Evolutionary conservation across 306 rosid genomes (phyloP), one percentile per base, ranked within the genome.

Genomic region (Sicyos baderoa): DNA sequence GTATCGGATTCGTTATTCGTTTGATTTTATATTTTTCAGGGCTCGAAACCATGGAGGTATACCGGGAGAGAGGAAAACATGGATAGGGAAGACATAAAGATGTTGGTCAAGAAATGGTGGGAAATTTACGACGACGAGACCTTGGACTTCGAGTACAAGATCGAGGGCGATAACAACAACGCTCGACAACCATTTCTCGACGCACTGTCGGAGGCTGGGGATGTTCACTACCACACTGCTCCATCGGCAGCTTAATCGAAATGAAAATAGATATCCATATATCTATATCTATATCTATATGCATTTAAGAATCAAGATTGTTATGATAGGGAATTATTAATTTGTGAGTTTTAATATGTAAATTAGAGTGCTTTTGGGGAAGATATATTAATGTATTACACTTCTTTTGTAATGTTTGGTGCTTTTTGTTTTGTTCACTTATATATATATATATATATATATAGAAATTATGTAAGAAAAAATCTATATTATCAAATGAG

Each of bases 41-140:
- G 96, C 0, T 91, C 96, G 7, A 91, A 91, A 79, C 97, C 97
- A 0, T 91, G 97, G 95, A 91, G 90, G 81, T 91, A 68, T 70
- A 91, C 91, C 0, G 95, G 97, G 7, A 65, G 84, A 52, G 97
- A 86, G 42, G 74, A 81, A 72, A 91, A 87, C 78, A 91, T 91
- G 97, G 82, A 89, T 0, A 83, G 95, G 57, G 87, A 87, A 75
- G 97, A 91, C 23, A 84, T 91, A 0, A 86, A 91, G 76, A 80
- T 82, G 78, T 25, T 91, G 5, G 90, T 91, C 52, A 65, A 80
- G 72, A 89, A 84, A 48, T 91, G 96, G 97, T 66, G 91, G 91
- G 96, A 91, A 0, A 75, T 89, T 0, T 84, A 89, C 35, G 76
- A 83, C 11, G 97, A 91, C 59, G 88, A 91, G 79, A 77, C 86